A percentile compares a stretch with the other conserved stretches of the same genome.
phyloP scores from a whole-genome alignment of 441 rosid species.

The Hura crepitans region DNA sequence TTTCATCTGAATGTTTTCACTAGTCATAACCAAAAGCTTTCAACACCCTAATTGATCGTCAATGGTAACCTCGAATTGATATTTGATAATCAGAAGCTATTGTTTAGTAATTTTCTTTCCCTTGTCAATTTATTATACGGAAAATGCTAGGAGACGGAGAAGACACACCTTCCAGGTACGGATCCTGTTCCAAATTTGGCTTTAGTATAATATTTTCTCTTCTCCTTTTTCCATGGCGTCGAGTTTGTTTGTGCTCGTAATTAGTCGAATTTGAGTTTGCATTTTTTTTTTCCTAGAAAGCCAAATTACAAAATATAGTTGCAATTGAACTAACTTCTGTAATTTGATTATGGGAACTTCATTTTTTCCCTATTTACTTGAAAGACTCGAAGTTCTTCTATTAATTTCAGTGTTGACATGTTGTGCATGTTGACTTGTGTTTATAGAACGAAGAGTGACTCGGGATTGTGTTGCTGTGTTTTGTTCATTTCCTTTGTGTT shows the following conservation, averaged over 20 bases:
- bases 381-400: neutral
- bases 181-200: neutral
- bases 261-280: neutral
- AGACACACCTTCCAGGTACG: constrained; percentile 63
- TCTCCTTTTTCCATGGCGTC: neutral
- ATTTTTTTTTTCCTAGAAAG: neutral
- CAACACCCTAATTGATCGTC: neutral
- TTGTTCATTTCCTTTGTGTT: constrained; percentile 10
- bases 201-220: neutral
- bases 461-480: neutral
- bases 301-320: neutral
- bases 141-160: constrained; percentile 49
- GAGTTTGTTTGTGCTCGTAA: neutral
- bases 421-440: neutral
- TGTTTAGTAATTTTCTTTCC: neutral
- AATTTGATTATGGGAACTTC: constrained; percentile 8
- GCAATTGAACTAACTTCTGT: constrained; percentile 6
- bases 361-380: no score
- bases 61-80: neutral
- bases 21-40: neutral
- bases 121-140: neutral
- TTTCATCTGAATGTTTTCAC: constrained; percentile 11
- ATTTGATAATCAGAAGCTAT: neutral
- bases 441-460: neutral
- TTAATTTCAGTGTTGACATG: neutral